A percentile compares a stretch with the other conserved stretches of the same genome.
These are phyloP conservation scores for Usnea hakonensis DNA, from an alignment of 495 filamentous ascomycete species.

Conservation along the genomic window DNA sequence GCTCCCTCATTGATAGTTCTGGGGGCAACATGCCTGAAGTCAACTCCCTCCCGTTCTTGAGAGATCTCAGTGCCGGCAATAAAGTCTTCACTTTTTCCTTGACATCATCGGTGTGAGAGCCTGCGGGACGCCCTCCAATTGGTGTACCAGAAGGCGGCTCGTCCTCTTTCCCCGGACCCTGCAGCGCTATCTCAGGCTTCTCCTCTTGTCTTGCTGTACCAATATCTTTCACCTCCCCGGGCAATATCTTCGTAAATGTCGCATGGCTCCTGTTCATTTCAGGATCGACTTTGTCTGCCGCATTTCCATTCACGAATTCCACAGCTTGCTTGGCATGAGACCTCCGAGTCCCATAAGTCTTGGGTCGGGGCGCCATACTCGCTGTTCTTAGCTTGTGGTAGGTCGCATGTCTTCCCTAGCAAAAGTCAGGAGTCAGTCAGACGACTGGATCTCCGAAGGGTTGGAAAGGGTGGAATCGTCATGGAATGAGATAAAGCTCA, in stretches of 20 bases:
- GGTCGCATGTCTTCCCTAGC: neutral
- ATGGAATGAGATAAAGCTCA: neutral
- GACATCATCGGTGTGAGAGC: neutral
- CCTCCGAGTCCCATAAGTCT: neutral
- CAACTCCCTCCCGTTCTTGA: neutral
- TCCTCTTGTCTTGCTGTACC: neutral
- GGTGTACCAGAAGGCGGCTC: neutral
- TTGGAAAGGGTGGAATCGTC: neutral
- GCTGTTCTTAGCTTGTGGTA: neutral
- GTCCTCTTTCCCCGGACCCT: neutral
- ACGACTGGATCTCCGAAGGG: neutral
- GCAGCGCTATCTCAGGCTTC: neutral
- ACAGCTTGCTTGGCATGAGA: neutral
- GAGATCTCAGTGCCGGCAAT: neutral
- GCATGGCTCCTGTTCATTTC: neutral
- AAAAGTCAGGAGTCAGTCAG: neutral
- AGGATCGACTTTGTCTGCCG: neutral
- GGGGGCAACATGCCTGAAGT: neutral
- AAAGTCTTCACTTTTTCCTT: neutral
- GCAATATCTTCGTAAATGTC: neutral
- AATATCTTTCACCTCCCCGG: neutral
- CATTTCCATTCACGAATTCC: neutral
- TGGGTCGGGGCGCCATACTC: conserved; percentile 1
- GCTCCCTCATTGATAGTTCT: neutral
- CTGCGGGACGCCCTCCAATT: neutral